Conservation (phyloP, 345 rosid genomes). For the Crucihimalaya himalaica region DNA sequence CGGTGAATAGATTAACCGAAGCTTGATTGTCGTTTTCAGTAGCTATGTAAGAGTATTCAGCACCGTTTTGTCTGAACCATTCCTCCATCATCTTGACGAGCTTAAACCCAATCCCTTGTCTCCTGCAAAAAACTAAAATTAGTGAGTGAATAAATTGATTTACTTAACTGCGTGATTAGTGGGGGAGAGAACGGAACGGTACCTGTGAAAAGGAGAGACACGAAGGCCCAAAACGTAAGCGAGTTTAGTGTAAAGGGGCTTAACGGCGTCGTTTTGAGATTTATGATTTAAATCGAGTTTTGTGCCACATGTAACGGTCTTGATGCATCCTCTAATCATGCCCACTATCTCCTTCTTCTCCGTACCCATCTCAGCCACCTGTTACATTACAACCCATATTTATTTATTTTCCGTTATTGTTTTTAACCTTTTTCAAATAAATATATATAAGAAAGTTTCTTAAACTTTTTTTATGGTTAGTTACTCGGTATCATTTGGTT, state of each 20-base stretch:
- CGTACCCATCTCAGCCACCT: constrained; percentile 91
- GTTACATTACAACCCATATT: constrained; percentile 24
- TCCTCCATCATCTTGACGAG: constrained; percentile 65
- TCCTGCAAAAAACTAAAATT: constrained; percentile 44
- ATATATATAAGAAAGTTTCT: constrained; percentile 3
- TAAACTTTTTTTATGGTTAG: constrained; percentile 17
- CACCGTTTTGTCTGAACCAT: constrained; percentile 86
- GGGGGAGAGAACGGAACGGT: background rate
- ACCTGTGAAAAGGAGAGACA: constrained; percentile 89
- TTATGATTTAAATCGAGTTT: constrained; percentile 36
- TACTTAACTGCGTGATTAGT: background rate
- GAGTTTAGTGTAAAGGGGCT: constrained; percentile 61
- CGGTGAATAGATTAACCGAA: constrained; percentile 78
- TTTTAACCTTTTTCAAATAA: background rate
- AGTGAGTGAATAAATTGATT: background rate
- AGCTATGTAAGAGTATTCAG: constrained; percentile 87
- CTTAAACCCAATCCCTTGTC: constrained; percentile 84
- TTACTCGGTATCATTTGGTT: constrained; percentile 7
- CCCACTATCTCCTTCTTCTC: constrained; percentile 76
- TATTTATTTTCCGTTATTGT: background rate
- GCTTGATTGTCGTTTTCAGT: constrained; percentile 90
- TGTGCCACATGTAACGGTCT: constrained; percentile 91
- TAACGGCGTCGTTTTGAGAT: constrained; percentile 31
- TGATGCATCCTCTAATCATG: constrained; percentile 90
- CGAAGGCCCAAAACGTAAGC: constrained; percentile 95